A percentile compares a stretch with the other conserved stretches of the same genome.
These are phyloP conservation scores for Galeopsis tetrahit DNA, from an alignment of 257 asterid genomes.

Conservation along the genomic window DNA sequence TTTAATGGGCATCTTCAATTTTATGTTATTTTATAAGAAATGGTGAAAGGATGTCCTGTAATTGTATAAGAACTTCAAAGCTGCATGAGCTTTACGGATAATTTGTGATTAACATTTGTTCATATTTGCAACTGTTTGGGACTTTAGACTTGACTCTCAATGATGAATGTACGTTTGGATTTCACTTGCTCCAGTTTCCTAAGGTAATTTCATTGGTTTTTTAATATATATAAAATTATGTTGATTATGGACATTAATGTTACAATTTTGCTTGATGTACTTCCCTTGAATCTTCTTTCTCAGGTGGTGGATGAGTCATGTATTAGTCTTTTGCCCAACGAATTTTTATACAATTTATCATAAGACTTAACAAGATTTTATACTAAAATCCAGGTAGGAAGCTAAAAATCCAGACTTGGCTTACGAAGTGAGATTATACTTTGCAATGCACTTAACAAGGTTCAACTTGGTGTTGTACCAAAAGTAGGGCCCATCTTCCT, in stretches of 20 bases:
- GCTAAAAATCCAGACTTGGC: too few species aligned
- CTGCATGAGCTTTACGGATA: conserved; percentile 5
- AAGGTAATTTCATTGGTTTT: conserved; percentile 51
- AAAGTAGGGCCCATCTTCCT: too few species aligned
- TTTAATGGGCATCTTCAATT: too few species aligned
- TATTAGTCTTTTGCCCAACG: conserved; percentile 73
- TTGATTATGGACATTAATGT: background rate
- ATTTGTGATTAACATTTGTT: conserved; percentile 23
- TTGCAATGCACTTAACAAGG: too few species aligned
- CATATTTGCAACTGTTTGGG: conserved; percentile 56
- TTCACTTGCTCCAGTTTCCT: conserved; percentile 87
- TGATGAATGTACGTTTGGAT: conserved; percentile 78
- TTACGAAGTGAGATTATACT: too few species aligned
- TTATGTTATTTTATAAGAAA: background rate
- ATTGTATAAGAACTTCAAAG: background rate
- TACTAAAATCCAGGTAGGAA: conserved; percentile 82
- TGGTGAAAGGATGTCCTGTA: background rate
- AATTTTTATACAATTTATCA: conserved; percentile 81
- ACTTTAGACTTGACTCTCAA: conserved; percentile 68
- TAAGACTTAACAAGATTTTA: conserved; percentile 87
- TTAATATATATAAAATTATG: background rate
- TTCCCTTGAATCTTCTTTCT: too few species aligned
- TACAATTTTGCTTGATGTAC: background rate
- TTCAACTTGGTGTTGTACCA: too few species aligned
- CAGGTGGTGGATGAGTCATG: conserved; percentile 89